These are phyloP conservation scores for Luzula sylvatica DNA, from an alignment of 176 grass and related monocot genomes.

Conservation along the genomic window DNA sequence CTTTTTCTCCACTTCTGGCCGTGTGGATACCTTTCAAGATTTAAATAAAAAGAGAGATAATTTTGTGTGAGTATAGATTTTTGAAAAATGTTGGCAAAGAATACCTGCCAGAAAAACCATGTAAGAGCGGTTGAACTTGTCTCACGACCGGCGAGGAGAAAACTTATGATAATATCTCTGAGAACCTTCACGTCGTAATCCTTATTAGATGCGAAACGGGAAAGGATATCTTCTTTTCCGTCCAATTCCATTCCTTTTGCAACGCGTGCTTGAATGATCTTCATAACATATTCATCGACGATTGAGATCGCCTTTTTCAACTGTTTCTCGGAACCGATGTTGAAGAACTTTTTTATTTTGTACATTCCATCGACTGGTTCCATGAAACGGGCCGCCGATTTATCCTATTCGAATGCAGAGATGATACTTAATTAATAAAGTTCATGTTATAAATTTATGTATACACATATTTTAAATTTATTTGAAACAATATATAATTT, in stretches of 20 bases:
- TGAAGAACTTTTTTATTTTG: constrained; percentile 41
- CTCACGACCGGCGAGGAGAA: constrained; percentile 34
- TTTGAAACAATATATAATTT: too few relatives aligned
- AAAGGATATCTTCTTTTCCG: constrained; percentile 17
- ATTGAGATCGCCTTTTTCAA: neutral
- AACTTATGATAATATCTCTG: constrained; percentile 26
- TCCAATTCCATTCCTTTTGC: neutral
- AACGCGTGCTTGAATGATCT: constrained; percentile 24
- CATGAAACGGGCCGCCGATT: constrained; percentile 17
- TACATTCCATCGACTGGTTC: constrained; percentile 14
- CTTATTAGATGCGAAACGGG: constrained; percentile 9
- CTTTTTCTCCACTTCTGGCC: constrained; percentile 7
- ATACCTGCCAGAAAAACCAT: constrained; percentile 35
- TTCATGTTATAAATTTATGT: too few relatives aligned
- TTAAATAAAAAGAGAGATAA: neutral
- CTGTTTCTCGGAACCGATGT: neutral
- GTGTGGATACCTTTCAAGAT: neutral
- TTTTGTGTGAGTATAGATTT: neutral
- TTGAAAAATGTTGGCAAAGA: neutral
- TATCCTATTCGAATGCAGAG: neutral
- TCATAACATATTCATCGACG: neutral
- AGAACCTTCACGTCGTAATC: constrained; percentile 10
- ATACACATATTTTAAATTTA: too few relatives aligned
- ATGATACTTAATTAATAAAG: neutral
- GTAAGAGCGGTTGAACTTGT: constrained; percentile 28